Evolutionary conservation across 2,329 filamentous ascomycete genomes (phyloP).

Genomic region (Botrytis pseudocinerea): DNA sequence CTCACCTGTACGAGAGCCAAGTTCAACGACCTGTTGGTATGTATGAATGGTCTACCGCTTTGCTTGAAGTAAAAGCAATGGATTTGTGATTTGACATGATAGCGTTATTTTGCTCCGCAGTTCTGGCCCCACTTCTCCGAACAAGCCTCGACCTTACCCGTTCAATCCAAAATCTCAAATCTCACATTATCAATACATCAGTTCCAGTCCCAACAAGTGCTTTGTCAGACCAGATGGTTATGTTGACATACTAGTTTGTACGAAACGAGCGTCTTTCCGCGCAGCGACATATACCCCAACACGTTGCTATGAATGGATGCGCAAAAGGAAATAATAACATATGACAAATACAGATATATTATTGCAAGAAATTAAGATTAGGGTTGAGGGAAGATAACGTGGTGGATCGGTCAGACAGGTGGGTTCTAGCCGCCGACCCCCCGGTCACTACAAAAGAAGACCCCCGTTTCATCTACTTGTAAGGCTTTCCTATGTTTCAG

Average conservation of each 20-base stretch:
- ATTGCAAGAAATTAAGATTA: neutral
- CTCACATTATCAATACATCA: neutral
- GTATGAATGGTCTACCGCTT: neutral
- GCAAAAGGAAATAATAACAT: neutral
- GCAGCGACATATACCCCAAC: neutral
- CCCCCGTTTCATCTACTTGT: neutral
- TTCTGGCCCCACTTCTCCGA: neutral
- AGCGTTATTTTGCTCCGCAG: neutral
- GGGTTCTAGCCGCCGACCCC: neutral
- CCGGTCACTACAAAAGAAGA: neutral
- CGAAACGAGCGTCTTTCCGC: neutral
- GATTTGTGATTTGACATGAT: neutral
- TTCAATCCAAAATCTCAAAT: neutral
- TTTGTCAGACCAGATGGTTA: neutral
- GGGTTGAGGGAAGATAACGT: neutral
- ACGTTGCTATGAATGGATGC: neutral
- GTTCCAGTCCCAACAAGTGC: neutral
- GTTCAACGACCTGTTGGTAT: neutral
- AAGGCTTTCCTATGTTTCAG: neutral
- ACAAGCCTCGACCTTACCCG: neutral
- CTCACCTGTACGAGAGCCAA: neutral
- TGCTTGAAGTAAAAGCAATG: neutral
- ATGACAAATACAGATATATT: neutral
- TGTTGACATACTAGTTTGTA: neutral
- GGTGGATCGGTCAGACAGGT: neutral